Conservation (phyloP, 164 flowering plant species). For the Dillenia turbinata region DNA sequence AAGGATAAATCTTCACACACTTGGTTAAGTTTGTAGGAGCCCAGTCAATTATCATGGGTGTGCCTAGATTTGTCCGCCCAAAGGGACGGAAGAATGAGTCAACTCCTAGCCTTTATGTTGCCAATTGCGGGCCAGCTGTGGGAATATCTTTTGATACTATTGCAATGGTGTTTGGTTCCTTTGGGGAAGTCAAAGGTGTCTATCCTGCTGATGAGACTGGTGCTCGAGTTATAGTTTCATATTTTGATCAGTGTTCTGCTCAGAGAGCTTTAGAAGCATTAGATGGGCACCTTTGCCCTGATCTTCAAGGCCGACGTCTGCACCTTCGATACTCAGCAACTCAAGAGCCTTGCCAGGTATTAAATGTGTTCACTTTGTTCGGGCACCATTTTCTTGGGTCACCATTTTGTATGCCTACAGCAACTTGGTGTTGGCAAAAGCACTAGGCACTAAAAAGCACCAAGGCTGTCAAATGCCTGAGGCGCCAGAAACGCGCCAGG, state of each 20-base stretch:
- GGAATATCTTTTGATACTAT: conserved; percentile 60
- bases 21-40: neutral
- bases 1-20: too few species aligned
- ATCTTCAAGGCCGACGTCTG: conserved; percentile 60
- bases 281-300: conserved; percentile 52
- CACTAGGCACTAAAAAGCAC: too few species aligned
- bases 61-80: conserved; percentile 48
- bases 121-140: conserved; percentile 91
- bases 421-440: too few species aligned
- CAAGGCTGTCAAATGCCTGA: too few species aligned
- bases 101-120: conserved; percentile 74
- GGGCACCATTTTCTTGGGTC: too few species aligned
- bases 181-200: conserved; percentile 67
- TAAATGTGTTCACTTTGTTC: neutral
- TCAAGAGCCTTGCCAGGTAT: conserved; percentile 25
- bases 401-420: too few species aligned
- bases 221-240: conserved; percentile 80
- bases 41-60: conserved; percentile 17
- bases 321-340: conserved; percentile 66
- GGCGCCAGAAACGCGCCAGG: too few species aligned
- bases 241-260: conserved; percentile 36
- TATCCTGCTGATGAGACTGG: conserved; percentile 82
- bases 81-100: conserved; percentile 21
- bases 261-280: conserved; percentile 50
- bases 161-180: conserved; percentile 45